Percentiles rank a stretch among this genome's conserved stretches.
phyloP scores from a whole-genome alignment of 78 protist genomes.

The Parvularia atlantis region DNA sequence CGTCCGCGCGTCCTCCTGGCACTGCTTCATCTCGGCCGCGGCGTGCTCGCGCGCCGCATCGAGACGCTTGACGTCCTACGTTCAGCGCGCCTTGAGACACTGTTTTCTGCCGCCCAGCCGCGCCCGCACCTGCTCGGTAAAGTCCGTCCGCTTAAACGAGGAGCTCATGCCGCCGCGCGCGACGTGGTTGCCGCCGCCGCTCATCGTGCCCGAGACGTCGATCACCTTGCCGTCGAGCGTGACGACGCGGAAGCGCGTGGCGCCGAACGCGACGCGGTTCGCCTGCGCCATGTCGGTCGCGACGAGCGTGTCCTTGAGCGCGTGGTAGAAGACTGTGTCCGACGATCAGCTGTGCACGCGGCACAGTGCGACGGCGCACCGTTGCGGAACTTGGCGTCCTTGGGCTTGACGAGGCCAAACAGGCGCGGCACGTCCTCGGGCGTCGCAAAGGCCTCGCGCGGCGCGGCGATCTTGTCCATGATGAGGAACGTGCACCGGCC shows the following conservation, averaged over 20 bases:
- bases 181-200: slow-evolving; percentile 90
- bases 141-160: not conserved
- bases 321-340: slow-evolving; percentile 81
- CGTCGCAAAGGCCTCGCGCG: not conserved
- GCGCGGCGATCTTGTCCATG: slow-evolving; percentile 65
- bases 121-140: not conserved
- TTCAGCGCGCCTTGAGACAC: not conserved
- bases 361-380: not conserved
- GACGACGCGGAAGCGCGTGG: slow-evolving; percentile 81
- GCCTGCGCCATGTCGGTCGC: slow-evolving; percentile 50
- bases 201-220: slow-evolving; percentile 94
- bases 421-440: slow-evolving; percentile 43
- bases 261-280: slow-evolving; percentile 54
- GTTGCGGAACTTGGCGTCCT: not conserved
- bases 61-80: not conserved
- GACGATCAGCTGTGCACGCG: slow-evolving; percentile 31
- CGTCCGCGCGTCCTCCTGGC: not conserved
- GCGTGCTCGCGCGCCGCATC: not conserved
- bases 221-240: slow-evolving; percentile 89
- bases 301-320: slow-evolving; percentile 90
- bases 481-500: slow-evolving; percentile 93
- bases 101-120: not conserved
- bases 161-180: slow-evolving; percentile 59
- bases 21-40: not conserved
- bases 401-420: slow-evolving; percentile 51